These are phyloP conservation scores for Pterocarpus macrocarpus DNA, from an alignment of 306 rosid species.

Conservation along the genomic window DNA sequence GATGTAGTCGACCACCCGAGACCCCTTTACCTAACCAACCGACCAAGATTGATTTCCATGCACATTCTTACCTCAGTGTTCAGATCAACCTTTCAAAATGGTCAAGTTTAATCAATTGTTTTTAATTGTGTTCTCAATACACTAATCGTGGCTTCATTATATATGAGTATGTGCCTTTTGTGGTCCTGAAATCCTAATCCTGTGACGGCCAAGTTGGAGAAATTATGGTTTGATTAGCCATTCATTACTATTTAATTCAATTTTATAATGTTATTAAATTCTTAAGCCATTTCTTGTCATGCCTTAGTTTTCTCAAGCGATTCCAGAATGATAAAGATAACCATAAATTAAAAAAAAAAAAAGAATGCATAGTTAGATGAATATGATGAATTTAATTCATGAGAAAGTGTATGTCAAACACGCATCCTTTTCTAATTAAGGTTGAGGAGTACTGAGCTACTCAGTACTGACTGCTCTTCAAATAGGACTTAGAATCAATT, in stretches of 20 bases:
- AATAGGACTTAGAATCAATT: too few relatives aligned
- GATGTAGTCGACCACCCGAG: constrained; percentile 38
- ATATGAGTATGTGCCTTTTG: constrained; percentile 59
- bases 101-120: constrained; percentile 32
- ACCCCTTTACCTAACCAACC: constrained; percentile 72
- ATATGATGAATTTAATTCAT: not conserved
- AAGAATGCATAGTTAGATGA: not conserved
- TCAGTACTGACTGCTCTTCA: too few relatives aligned
- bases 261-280: not conserved
- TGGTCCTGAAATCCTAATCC: constrained; percentile 51
- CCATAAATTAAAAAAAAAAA: not conserved
- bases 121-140: constrained; percentile 34
- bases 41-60: constrained; percentile 66
- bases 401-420: constrained; percentile 10
- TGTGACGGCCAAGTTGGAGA: constrained; percentile 50
- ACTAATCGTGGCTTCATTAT: constrained; percentile 57
- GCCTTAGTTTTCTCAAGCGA: not conserved
- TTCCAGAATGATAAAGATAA: not conserved
- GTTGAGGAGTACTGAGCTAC: not conserved
- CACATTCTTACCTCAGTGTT: constrained; percentile 41
- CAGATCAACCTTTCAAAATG: constrained; percentile 32
- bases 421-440: not conserved
- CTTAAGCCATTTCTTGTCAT: not conserved
- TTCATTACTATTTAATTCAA: not conserved
- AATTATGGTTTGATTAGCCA: constrained; percentile 36